Conservation (phyloP, 2,329 filamentous ascomycete genomes). For the Gnomoniopsis smithogilvyi region DNA sequence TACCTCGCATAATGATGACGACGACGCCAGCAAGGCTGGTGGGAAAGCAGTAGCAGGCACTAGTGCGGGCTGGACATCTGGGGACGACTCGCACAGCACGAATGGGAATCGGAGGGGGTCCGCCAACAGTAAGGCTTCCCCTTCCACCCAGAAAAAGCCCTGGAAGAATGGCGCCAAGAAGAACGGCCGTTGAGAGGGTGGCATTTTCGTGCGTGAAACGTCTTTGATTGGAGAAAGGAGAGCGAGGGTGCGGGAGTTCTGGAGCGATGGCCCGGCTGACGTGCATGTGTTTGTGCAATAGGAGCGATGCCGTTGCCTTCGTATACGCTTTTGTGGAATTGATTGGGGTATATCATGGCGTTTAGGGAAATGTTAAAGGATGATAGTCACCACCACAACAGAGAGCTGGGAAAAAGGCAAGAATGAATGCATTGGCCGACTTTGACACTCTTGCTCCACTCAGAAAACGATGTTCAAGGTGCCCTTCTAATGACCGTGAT, state of each 20-base stretch:
- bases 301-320: neutral
- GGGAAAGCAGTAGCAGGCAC: neutral
- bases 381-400: neutral
- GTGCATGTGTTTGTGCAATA: neutral
- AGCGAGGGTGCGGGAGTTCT: neutral
- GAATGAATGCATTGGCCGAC: neutral
- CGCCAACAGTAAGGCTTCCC: constrained; percentile 3
- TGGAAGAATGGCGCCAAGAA: constrained; percentile 7
- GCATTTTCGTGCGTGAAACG: neutral
- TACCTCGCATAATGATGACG: neutral
- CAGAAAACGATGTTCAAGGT: no score
- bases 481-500: no score
- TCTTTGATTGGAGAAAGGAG: neutral
- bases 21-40: neutral
- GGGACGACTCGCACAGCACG: neutral
- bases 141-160: constrained; percentile 1
- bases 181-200: neutral
- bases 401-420: neutral
- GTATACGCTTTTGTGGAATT: neutral
- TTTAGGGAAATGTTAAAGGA: neutral
- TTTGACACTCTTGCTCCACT: neutral
- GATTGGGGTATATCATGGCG: neutral
- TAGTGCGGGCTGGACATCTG: neutral
- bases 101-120: constrained; percentile 2
- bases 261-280: neutral